Evolutionary conservation across 148 eudicot species (phyloP).

Genomic region (Hydrangea macrophylla): DNA sequence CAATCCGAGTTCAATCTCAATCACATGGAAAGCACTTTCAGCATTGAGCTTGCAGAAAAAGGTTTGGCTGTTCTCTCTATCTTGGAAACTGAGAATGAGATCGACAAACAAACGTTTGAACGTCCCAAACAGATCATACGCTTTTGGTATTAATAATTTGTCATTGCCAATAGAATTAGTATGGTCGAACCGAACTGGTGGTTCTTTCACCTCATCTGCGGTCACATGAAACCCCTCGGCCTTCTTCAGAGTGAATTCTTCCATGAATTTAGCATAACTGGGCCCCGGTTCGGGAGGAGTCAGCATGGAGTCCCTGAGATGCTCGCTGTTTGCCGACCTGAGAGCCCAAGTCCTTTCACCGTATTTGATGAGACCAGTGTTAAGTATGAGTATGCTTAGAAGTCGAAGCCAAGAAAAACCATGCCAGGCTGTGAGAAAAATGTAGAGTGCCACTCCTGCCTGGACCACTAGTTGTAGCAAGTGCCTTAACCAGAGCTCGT

Average conservation of each 20-base stretch:
- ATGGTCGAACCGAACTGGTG: conserved; percentile 16
- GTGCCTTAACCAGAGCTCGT: conserved; percentile 50
- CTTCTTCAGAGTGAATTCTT: conserved; percentile 41
- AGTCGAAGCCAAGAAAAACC: conserved; percentile 21
- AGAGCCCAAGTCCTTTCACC: conserved; percentile 38
- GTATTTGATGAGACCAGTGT: conserved; percentile 39
- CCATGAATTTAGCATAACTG: conserved; percentile 50
- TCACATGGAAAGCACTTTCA: conserved; percentile 34
- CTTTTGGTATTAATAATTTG: conserved; percentile 18
- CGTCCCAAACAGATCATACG: conserved; percentile 29
- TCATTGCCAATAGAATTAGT: background rate
- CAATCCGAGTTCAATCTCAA: conserved; percentile 52
- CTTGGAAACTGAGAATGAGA: conserved; percentile 47
- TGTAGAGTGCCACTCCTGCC: conserved; percentile 22
- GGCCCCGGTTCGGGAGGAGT: conserved; percentile 47
- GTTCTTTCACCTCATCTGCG: conserved; percentile 31
- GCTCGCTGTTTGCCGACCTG: conserved; percentile 36
- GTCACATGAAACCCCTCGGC: conserved; percentile 37
- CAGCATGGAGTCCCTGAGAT: conserved; percentile 37
- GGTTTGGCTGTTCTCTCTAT: conserved; percentile 29
- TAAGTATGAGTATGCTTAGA: conserved; percentile 23
- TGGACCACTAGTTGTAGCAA: conserved; percentile 34
- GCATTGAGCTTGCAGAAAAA: conserved; percentile 11
- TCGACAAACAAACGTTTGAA: conserved; percentile 53
- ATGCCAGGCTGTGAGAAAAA: conserved; percentile 31